Base-by-base conservation (phyloP, 805 yeast species). In the Teunomyces aglyptinius region DNA sequence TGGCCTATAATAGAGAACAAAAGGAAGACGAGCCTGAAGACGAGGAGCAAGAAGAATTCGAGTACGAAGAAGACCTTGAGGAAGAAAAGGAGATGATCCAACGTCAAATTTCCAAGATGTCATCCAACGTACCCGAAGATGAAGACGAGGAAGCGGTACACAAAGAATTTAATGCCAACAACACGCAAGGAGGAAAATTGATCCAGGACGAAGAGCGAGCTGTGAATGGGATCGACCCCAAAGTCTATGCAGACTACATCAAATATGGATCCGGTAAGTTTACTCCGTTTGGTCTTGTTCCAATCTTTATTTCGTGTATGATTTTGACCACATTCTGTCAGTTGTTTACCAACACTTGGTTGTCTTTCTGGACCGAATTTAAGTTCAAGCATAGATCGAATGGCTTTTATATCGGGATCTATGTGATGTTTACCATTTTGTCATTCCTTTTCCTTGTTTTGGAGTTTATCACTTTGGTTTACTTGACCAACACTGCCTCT, bases 311-410 rank as follows among this genome's bases (percentile, higher is more conserved):
- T 2, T 3, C 52, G 6, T 41, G 51, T 5, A 52, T 61, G 50
- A 49, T 61, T 28, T 44, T 75, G 12, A 69, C 76, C 41, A 76
- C 78, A 1, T 84, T 83, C 60, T 70, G 76, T 49, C 72, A 70
- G 47, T 62, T 83, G 39, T 82, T 85, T 58, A 76, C 85, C 38
- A 85, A 83, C 60, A 82, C 85, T 15, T 87, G 95, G 95, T 72
- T 90, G 49, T 83, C 95, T 1, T 89, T 85, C 64, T 89, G 97
- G 97, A 73, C 84, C 4, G 75, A 72, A 15, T 50, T 71, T 43
- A 80, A 77, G 59, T 88, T 85, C 57, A 50, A 62, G 4, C 60
- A 62, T 19, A 67, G 68, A 45, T 46, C 76, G 6, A 68, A 74
- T 44, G 77, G 81, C 0, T 81, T 82, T 55, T 88, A 89, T 68